These are phyloP conservation scores for Solioccasus polychromus DNA, from an alignment of 768 basidiomycete genomes.

Conservation along the genomic window DNA sequence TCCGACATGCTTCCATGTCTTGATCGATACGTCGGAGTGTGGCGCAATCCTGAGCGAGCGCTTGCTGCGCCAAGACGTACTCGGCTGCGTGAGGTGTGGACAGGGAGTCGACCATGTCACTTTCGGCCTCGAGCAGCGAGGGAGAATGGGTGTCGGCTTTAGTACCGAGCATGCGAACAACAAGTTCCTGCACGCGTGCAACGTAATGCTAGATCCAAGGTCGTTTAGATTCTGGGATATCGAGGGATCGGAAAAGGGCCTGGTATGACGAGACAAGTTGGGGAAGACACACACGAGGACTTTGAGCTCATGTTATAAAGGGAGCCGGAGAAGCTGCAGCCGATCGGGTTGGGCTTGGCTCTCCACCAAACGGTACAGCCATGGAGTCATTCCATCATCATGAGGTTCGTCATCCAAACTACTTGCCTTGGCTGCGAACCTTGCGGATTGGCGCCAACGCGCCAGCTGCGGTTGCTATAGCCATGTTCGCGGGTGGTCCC, in stretches of 20 bases:
- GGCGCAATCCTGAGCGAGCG: conserved; percentile 17
- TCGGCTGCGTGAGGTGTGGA: conserved; percentile 19
- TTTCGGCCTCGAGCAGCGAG: conserved; percentile 1
- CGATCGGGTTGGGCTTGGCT: conserved; percentile 19
- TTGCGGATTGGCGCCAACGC: not conserved
- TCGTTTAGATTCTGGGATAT: too few relatives aligned
- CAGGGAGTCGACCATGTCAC: conserved; percentile 21
- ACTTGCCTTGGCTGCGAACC: too few relatives aligned
- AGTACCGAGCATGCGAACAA: too few relatives aligned
- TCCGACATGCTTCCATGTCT: conserved; percentile 19
- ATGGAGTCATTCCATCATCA: conserved; percentile 2
- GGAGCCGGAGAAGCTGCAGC: too few relatives aligned
- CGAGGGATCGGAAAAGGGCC: too few relatives aligned
- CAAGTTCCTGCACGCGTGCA: too few relatives aligned
- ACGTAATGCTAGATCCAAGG: too few relatives aligned
- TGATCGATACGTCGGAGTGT: conserved; percentile 14
- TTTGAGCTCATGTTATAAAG: too few relatives aligned
- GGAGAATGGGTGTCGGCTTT: not conserved
- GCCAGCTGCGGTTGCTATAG: conserved; percentile 5
- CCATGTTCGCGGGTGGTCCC: too few relatives aligned
- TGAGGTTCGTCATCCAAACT: too few relatives aligned
- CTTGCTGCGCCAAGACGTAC: conserved; percentile 14
- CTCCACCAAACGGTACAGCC: not conserved
- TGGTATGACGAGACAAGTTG: too few relatives aligned
- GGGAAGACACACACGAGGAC: too few relatives aligned